Conservation (phyloP, 306 rosid species). For the Castanea mollissima region DNA sequence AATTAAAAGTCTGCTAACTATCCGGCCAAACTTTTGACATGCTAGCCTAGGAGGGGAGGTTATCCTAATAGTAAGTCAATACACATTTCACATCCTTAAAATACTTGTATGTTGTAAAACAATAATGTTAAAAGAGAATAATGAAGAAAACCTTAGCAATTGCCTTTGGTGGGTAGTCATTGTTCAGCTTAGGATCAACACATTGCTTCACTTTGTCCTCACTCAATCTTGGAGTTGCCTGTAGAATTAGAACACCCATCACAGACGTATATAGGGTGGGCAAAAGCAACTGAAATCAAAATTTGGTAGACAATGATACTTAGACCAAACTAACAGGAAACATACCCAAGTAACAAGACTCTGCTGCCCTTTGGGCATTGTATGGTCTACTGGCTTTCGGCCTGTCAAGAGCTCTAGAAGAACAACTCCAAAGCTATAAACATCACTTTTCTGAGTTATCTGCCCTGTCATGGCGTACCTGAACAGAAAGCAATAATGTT, state of each 20-base stretch:
- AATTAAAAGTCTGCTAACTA: neutral
- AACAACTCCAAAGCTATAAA: slow-evolving; percentile 98
- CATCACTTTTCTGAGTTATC: slow-evolving; percentile 95
- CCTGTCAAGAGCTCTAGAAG: slow-evolving; percentile 93
- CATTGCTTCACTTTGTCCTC: slow-evolving; percentile 99
- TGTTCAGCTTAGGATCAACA: slow-evolving; percentile 94
- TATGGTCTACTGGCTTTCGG: slow-evolving; percentile 96
- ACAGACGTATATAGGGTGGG: neutral
- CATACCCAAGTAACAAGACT: slow-evolving; percentile 99
- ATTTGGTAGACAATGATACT: neutral
- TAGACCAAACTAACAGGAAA: neutral
- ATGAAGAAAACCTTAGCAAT: slow-evolving; percentile 73
- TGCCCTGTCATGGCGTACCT: slow-evolving; percentile 99
- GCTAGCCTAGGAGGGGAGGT: neutral
- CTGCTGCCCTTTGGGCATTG: slow-evolving; percentile 99
- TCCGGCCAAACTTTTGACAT: neutral
- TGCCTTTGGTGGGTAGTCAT: slow-evolving; percentile 92
- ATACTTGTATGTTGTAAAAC: neutral
- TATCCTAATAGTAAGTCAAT: neutral
- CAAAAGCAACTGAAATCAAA: neutral
- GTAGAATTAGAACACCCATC: slow-evolving; percentile 18
- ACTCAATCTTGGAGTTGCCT: slow-evolving; percentile 99
- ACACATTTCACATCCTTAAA: neutral
- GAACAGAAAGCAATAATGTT: slow-evolving; percentile 19
- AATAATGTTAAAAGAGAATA: neutral